Evolutionary conservation across 2,329 filamentous ascomycete genomes (phyloP).

Genomic region (Ustilaginoidea virens): DNA sequence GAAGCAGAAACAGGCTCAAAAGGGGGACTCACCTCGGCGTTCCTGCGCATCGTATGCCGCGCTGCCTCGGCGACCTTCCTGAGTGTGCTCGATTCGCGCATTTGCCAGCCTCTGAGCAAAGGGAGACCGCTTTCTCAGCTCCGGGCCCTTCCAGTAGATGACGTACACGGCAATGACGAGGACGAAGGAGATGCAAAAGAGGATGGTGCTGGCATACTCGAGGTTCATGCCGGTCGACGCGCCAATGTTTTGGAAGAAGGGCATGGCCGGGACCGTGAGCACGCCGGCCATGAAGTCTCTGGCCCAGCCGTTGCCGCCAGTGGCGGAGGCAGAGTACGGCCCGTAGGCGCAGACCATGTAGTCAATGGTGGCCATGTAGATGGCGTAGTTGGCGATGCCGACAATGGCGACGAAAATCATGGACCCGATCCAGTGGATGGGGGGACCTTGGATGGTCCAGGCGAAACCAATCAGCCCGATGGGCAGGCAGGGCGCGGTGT

Average conservation of each 20-base stretch:
- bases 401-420: constrained; percentile 50
- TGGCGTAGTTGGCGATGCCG: constrained; percentile 58
- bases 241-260: constrained; percentile 45
- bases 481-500: constrained; percentile 41
- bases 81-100: constrained; percentile 16
- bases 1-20: neutral
- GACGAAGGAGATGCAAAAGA: constrained; percentile 44
- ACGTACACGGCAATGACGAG: constrained; percentile 49
- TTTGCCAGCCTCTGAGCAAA: constrained; percentile 48
- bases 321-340: constrained; percentile 57
- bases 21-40: constrained; percentile 14
- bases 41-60: constrained; percentile 9
- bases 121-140: constrained; percentile 41
- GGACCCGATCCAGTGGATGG: constrained; percentile 52
- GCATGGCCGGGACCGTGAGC: constrained; percentile 50
- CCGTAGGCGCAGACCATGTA: constrained; percentile 67
- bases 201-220: constrained; percentile 46
- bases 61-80: constrained; percentile 16
- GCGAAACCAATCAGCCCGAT: constrained; percentile 58
- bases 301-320: constrained; percentile 60
- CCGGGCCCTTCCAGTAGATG: constrained; percentile 50
- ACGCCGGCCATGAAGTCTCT: constrained; percentile 61
- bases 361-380: constrained; percentile 65
- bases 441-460: constrained; percentile 48
- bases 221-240: constrained; percentile 31